These are phyloP conservation scores for Melaleuca quinquenervia DNA, from an alignment of 345 rosid genomes.

Conservation along the genomic window DNA sequence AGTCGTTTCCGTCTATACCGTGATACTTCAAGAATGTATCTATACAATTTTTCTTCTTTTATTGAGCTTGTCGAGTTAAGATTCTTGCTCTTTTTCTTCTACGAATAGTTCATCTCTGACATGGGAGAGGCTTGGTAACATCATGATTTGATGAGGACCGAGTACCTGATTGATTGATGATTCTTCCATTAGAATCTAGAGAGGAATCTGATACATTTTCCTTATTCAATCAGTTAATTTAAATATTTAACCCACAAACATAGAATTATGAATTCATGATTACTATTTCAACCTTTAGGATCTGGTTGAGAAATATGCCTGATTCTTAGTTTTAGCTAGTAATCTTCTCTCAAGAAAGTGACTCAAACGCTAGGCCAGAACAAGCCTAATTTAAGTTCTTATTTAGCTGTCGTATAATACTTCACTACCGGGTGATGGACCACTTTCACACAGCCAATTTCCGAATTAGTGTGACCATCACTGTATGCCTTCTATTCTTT, in stretches of 20 bases:
- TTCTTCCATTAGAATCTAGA: neutral
- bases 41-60: neutral
- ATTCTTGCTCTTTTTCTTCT: neutral
- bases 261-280: neutral
- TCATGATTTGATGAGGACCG: neutral
- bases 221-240: neutral
- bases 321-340: neutral
- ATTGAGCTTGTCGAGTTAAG: neutral
- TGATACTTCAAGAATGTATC: neutral
- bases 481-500: neutral
- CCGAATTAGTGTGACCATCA: neutral
- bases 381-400: neutral
- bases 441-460: neutral
- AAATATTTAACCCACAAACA: neutral
- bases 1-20: neutral
- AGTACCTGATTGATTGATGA: neutral
- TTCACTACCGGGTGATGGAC: neutral
- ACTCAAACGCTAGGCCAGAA: neutral
- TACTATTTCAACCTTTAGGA: neutral
- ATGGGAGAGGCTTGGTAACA: neutral
- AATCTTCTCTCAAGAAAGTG: neutral
- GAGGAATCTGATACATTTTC: neutral
- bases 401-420: neutral
- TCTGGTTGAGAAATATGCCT: neutral
- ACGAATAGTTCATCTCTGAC: neutral